Evolutionary conservation across 2,329 filamentous ascomycete species (phyloP).

Genomic region (Nemania bipapillata): DNA sequence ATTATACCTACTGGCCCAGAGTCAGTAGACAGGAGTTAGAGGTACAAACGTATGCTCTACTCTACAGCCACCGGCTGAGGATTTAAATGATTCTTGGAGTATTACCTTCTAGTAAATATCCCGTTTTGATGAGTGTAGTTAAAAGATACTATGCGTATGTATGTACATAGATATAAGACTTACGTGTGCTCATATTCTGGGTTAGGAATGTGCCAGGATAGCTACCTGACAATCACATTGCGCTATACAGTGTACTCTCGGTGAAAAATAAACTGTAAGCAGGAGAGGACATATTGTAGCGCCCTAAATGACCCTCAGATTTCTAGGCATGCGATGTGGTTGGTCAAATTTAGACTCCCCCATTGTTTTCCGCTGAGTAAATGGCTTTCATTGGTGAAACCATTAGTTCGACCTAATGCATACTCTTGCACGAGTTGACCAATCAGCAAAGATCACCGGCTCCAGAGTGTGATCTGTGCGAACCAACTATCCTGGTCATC

Average conservation of each 20-base stretch:
- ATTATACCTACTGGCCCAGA: neutral
- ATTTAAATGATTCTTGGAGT: neutral
- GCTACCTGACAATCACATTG: neutral
- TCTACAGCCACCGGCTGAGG: neutral
- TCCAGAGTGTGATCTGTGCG: slow-evolving; percentile 28
- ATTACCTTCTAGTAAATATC: neutral
- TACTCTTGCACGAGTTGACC: slow-evolving; percentile 22
- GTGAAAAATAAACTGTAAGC: neutral
- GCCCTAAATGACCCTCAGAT: slow-evolving; percentile 25
- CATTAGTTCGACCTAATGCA: slow-evolving; percentile 28
- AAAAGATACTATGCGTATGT: neutral
- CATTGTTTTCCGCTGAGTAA: slow-evolving; percentile 6
- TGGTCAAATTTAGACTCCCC: slow-evolving; percentile 19
- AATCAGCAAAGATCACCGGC: slow-evolving; percentile 23
- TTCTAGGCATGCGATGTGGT: slow-evolving; percentile 8
- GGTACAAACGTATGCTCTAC: neutral
- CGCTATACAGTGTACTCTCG: neutral
- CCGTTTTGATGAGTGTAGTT: neutral
- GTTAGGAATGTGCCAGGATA: neutral
- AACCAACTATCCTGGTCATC: slow-evolving; percentile 18
- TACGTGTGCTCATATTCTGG: neutral
- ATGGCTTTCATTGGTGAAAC: slow-evolving; percentile 27
- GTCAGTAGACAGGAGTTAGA: neutral
- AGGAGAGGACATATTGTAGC: slow-evolving; percentile 13
- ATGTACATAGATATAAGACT: neutral